Percentiles rank a stretch among this genome's conserved stretches.
Evolutionary conservation across 1,284 basidiomycete genomes (phyloP).

Genomic region (Rhodotorula mucilaginosa): DNA sequence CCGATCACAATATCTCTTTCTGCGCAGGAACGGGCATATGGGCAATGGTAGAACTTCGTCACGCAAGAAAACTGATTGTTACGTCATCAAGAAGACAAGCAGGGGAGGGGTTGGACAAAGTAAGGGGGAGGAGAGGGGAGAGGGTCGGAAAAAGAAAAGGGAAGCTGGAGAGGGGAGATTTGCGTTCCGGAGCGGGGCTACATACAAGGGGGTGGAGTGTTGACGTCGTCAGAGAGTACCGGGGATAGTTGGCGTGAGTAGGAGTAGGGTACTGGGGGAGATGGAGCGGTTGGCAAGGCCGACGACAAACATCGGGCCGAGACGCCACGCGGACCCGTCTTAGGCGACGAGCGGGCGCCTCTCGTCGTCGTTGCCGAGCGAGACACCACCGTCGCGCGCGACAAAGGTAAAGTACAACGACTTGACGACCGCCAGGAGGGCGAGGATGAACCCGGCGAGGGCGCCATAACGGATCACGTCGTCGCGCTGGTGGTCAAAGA

Average conservation of each 20-base stretch:
- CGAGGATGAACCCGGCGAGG: conserved; percentile 45
- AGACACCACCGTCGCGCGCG: conserved; percentile 19
- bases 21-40: no score
- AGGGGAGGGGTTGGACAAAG: not conserved
- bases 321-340: not conserved
- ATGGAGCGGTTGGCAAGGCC: not conserved
- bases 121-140: not conserved
- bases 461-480: conserved; percentile 43
- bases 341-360: conserved; percentile 35
- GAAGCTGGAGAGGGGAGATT: not conserved
- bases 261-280: no score
- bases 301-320: not conserved
- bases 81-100: no score
- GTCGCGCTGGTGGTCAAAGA: conserved; percentile 39
- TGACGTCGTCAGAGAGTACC: no score
- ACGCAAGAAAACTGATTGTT: no score
- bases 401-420: conserved; percentile 34
- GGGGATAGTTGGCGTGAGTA: no score
- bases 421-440: conserved; percentile 44
- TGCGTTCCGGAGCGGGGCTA: no score
- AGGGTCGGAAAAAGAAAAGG: no score
- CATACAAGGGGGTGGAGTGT: no score
- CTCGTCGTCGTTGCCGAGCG: conserved; percentile 31
- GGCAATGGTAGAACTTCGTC: no score
- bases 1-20: no score